These are phyloP conservation scores for Coemansia sp. DNA, from an alignment of 192 early-diverging fungal genomes.

Conservation along the genomic window DNA sequence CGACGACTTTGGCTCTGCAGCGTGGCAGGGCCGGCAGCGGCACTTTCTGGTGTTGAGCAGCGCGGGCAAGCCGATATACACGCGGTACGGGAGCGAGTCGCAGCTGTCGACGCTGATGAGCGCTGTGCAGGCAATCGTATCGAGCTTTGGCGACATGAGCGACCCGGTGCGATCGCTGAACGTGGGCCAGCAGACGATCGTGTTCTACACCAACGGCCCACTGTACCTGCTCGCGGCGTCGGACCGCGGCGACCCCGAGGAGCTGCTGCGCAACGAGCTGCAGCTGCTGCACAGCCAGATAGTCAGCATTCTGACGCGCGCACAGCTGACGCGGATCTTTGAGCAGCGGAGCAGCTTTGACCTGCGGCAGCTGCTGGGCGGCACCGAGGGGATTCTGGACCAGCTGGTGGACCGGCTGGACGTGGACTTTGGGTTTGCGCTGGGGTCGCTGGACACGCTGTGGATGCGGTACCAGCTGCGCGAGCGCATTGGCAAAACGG, in stretches of 20 bases:
- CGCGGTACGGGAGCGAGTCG: constrained; percentile 87
- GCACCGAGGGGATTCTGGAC: constrained; percentile 78
- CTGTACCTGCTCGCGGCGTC: constrained; percentile 84
- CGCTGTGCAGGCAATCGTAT: constrained; percentile 82
- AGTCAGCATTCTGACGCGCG: constrained; percentile 71
- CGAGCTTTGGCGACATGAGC: constrained; percentile 77
- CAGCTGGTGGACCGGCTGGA: constrained; percentile 68
- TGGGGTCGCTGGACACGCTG: constrained; percentile 74
- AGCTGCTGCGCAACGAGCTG: constrained; percentile 76
- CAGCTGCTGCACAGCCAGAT: constrained; percentile 77
- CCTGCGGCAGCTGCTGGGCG: constrained; percentile 74
- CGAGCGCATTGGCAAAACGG: constrained; percentile 60
- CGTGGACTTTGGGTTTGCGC: constrained; percentile 65
- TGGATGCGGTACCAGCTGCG: constrained; percentile 63
- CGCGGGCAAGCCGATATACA: constrained; percentile 94
- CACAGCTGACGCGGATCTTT: constrained; percentile 82
- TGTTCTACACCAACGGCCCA: constrained; percentile 76
- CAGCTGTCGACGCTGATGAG: constrained; percentile 84
- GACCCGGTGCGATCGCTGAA: constrained; percentile 63
- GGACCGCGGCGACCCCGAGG: constrained; percentile 71
- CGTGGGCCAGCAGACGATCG: constrained; percentile 70
- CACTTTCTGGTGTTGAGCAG: constrained; percentile 92
- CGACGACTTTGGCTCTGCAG: constrained; percentile 39
- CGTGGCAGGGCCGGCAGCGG: constrained; percentile 53
- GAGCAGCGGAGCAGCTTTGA: constrained; percentile 85